Conservation (phyloP, 371 early-diverging fungal species). For the Choanephora cucurbitarum region DNA sequence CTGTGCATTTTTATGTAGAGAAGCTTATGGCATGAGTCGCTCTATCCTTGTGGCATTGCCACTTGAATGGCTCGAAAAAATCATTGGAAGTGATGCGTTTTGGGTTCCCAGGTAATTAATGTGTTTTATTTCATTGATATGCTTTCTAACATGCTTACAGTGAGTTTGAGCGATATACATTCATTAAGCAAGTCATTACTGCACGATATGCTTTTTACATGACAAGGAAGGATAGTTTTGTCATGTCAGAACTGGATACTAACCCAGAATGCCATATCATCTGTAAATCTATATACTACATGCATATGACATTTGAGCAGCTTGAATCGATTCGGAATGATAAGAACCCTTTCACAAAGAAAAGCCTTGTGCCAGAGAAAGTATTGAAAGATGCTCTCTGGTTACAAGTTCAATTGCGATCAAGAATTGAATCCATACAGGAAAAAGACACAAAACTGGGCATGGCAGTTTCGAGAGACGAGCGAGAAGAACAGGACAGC, state of each 20-base stretch:
- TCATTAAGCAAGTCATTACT: conserved; percentile 49
- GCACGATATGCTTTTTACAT: conserved; percentile 12
- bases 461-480: conserved; percentile 22
- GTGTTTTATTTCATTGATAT: not conserved
- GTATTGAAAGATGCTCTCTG: conserved; percentile 56
- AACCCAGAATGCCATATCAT: conserved; percentile 25
- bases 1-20: conserved; percentile 63
- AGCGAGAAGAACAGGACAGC: not conserved
- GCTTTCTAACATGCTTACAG: conserved; percentile 21
- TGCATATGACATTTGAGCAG: conserved; percentile 64
- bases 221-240: not conserved
- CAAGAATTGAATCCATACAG: conserved; percentile 45
- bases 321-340: conserved; percentile 46
- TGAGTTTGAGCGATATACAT: conserved; percentile 61
- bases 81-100: conserved; percentile 66
- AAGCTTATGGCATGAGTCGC: conserved; percentile 49
- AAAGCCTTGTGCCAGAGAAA: conserved; percentile 33
- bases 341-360: conserved; percentile 42
- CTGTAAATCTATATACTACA: conserved; percentile 46
- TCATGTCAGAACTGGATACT: conserved; percentile 11
- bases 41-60: conserved; percentile 44
- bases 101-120: conserved; percentile 55
- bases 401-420: conserved; percentile 52
- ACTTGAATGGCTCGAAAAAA: conserved; percentile 54
- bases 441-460: conserved; percentile 43